These are phyloP conservation scores for Fraxinus ornus DNA, from an alignment of 305 asterid species.

Conservation along the genomic window DNA sequence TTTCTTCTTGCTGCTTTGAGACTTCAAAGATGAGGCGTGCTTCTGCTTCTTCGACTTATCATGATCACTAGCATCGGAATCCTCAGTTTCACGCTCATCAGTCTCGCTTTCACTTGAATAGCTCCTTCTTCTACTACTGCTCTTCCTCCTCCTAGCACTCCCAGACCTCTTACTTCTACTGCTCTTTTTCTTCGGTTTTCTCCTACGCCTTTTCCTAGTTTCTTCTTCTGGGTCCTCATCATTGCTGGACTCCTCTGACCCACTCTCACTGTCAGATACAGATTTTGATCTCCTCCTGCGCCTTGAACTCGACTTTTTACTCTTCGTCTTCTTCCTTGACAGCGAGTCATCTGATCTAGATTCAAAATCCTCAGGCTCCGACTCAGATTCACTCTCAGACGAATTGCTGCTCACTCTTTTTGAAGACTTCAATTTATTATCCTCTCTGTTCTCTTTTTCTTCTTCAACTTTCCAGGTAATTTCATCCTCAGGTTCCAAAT, in stretches of 20 bases:
- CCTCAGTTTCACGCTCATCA: constrained; percentile 47
- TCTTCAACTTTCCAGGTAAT: constrained; percentile 29
- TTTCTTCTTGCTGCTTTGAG: constrained; percentile 46
- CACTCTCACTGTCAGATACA: constrained; percentile 54
- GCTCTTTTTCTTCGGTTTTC: constrained; percentile 27
- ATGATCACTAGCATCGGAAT: constrained; percentile 45
- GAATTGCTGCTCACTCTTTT: constrained; percentile 7
- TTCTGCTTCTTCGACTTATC: constrained; percentile 41
- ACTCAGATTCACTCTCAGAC: constrained; percentile 34
- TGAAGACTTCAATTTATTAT: constrained; percentile 20
- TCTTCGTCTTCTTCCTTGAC: background rate
- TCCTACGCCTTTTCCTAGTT: constrained; percentile 37
- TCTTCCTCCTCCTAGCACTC: constrained; percentile 43
- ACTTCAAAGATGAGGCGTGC: constrained; percentile 35
- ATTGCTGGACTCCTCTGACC: constrained; percentile 46
- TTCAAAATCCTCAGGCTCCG: constrained; percentile 39
- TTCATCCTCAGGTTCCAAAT: constrained; percentile 47
- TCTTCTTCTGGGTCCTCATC: constrained; percentile 49
- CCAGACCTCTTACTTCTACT: constrained; percentile 42
- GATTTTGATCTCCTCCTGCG: constrained; percentile 33
- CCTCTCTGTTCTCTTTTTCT: constrained; percentile 31
- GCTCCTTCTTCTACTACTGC: constrained; percentile 41
- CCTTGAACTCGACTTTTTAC: constrained; percentile 48
- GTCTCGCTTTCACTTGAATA: constrained; percentile 50
- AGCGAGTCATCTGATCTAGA: constrained; percentile 54